These are phyloP conservation scores for Glarea lozoyensis DNA, from an alignment of 495 filamentous ascomycete genomes.

Conservation along the genomic window DNA sequence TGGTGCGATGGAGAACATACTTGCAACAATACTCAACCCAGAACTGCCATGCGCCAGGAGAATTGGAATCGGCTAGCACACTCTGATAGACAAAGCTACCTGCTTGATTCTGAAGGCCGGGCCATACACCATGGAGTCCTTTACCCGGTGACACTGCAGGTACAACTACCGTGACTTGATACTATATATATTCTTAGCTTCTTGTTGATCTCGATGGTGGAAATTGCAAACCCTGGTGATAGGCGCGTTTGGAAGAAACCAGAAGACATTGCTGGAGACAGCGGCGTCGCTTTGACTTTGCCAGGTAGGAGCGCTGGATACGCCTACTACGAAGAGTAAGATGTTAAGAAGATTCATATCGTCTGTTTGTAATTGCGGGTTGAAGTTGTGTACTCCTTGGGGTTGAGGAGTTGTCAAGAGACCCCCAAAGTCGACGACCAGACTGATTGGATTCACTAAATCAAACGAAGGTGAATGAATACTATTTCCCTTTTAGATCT, in stretches of 20 bases:
- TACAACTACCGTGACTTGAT: constrained; percentile 5
- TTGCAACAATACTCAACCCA: constrained; percentile 16
- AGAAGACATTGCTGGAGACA: not conserved
- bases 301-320: too few relatives aligned
- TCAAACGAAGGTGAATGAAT: too few relatives aligned
- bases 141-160: constrained; percentile 7
- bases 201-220: not conserved
- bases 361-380: too few relatives aligned
- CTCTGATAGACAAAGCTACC: constrained; percentile 8
- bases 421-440: too few relatives aligned
- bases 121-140: constrained; percentile 8
- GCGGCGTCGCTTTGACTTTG: too few relatives aligned
- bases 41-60: constrained; percentile 9
- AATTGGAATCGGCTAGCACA: constrained; percentile 10
- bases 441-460: too few relatives aligned
- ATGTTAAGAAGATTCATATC: not conserved
- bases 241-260: constrained; percentile 1
- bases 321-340: not conserved
- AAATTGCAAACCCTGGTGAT: constrained; percentile 4
- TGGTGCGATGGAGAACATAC: not conserved
- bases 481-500: too few relatives aligned
- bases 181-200: constrained; percentile 2
- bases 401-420: too few relatives aligned
- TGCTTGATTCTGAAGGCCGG: constrained; percentile 4
- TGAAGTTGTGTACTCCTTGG: too few relatives aligned